Evolutionary conservation across 139 green algal species (phyloP), one percentile per base, ranked within the genome.

Genomic region (Asterochloris erici): DNA sequence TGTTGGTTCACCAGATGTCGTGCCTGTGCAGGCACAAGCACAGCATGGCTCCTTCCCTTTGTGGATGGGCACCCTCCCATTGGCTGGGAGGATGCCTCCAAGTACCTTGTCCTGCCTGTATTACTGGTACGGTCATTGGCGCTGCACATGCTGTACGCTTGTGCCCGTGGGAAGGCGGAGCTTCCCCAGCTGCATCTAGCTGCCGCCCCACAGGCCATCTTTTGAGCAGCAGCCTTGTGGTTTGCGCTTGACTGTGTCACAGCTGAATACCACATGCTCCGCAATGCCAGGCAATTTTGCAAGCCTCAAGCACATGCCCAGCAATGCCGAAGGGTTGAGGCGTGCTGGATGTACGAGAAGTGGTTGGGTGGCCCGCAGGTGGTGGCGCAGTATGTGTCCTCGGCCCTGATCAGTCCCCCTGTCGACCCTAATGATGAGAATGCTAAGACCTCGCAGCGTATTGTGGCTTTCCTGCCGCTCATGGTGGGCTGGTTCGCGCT

Each of bases 81-180:
- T 27, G 97, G 97, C 10, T 99, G 97, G 97, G 83, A 95, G 14
- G 82, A 90, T 6, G 95, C 94, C 0, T 15, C 14, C 9, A 74
- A 82, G 9, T 99, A 99, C 90, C 91, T 99, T 13, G 87, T 95
- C 15, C 95, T 99, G 79, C 97, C 97, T 15, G 87, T 98, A 17
- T 84, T 97, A 71, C 90, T 99, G 74, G 89, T 80, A 14, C 54
- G 60, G 19, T 54, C 38, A 54, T 10, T 10, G 38, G 38, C 38
- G 94, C 16, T 54, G 38, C 38, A 54, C 38, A 54, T 54, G 38
- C 38, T 54, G 38, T 10, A 6, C n/a, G n/a, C n/a, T n/a, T 54
- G 38, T 54, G 38, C 38, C 38, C 38, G 38, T 6, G 6, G 38
- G 38, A 2, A 54, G 38, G 38, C 6, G n/a, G 38, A 54, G 38